Evolutionary conservation across 306 rosid species (phyloP), one percentile per base, ranked within the genome.

Genomic region (Vicia villosa): DNA sequence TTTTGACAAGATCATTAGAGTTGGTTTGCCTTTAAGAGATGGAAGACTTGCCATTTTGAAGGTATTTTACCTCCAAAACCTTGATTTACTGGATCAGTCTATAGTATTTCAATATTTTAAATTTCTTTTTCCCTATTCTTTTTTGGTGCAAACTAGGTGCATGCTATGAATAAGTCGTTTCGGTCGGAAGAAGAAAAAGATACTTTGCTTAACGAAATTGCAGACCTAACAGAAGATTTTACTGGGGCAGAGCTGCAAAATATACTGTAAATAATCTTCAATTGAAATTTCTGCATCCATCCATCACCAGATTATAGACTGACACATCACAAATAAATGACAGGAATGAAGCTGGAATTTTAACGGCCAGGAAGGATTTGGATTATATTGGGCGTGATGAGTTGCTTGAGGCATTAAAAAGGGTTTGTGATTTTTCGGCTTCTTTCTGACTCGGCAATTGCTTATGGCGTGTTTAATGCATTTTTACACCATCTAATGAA

Each of bases 301-400:
- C 71, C 47, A 32, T 24, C 72, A 63, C 32, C 58, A 47, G 52
- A 28, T 50, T 37, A 21, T 42, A 50, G 63, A 24, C 77, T 88
- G 69, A 81, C 36, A 24, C 71, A 79, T 67, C 73, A 63, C 66
- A 43, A 56, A 52, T 72, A 43, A 71, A 74, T 83, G 74, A 68
- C 97, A 93, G 98, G 85, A 93, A 93, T 51, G 98, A 93, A 85
- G 98, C 98, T 77, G 98, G 98, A 76, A 93, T 93, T 79, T 89
- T 93, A 89, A 93, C 98, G 40, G 97, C 98, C 74, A 84, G 98
- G 85, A 93, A 93, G 78, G 98, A 93, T 84, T 77, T 88, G 68
- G 98, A 90, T 75, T 84, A 77, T 83, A 93, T 93, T 69, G 96
- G 96, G 37, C 84, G 82, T 51, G 98, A 90, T 50, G 98, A 93